Conservation (phyloP, 1,284 basidiomycete species). For the Sphaerobolus stellatus region DNA sequence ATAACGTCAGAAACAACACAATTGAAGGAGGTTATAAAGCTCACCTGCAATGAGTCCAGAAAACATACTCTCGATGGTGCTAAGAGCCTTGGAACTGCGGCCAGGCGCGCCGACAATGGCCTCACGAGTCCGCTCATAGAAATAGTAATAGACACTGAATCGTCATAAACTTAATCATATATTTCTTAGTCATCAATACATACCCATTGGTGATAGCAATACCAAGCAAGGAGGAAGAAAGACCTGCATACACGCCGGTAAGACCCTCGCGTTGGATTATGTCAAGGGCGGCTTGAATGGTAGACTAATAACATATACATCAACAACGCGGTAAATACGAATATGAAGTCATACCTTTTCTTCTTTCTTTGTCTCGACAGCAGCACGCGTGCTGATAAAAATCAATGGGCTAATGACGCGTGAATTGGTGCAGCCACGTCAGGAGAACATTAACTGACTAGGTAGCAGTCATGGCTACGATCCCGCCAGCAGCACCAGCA, state of each 20-base stretch:
- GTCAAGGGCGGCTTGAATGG: slow-evolving; percentile 65
- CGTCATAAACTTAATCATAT: neutral
- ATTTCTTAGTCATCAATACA: slow-evolving; percentile 24
- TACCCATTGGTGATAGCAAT: slow-evolving; percentile 94
- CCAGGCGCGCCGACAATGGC: slow-evolving; percentile 55
- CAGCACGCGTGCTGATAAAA: slow-evolving; percentile 89
- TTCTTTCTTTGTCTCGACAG: slow-evolving; percentile 83
- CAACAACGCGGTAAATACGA: slow-evolving; percentile 2
- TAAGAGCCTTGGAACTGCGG: slow-evolving; percentile 64
- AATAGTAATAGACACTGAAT: slow-evolving; percentile 78
- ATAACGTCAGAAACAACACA: neutral
- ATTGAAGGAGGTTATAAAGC: slow-evolving; percentile 12
- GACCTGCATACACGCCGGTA: slow-evolving; percentile 83
- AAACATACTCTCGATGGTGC: slow-evolving; percentile 86
- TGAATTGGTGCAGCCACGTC: slow-evolving; percentile 10
- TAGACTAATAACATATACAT: slow-evolving; percentile 36
- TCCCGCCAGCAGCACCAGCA: slow-evolving; percentile 89
- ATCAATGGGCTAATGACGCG: slow-evolving; percentile 72
- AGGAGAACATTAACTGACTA: slow-evolving; percentile 53
- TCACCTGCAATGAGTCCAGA: slow-evolving; percentile 85
- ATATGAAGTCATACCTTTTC: slow-evolving; percentile 50
- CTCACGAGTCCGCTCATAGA: slow-evolving; percentile 70
- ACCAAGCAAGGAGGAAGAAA: slow-evolving; percentile 84
- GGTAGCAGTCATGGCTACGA: slow-evolving; percentile 83
- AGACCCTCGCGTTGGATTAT: slow-evolving; percentile 86